Conservation (phyloP, 768 basidiomycete genomes). For the Leccinum aurantiacum region DNA sequence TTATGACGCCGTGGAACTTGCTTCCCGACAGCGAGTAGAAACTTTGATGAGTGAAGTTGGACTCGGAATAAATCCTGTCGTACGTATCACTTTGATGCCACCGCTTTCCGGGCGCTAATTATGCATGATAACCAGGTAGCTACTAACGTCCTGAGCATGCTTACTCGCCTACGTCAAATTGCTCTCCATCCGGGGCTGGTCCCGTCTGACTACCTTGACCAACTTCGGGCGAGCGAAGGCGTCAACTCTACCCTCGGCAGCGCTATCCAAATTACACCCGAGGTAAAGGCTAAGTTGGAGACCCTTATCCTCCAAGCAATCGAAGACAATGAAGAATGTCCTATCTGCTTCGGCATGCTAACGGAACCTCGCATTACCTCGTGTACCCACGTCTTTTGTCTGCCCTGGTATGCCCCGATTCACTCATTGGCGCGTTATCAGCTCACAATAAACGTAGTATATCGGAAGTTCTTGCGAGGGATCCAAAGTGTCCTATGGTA, state of each 20-base stretch:
- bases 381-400: constrained; percentile 73
- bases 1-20: constrained; percentile 67
- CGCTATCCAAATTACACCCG: constrained; percentile 47
- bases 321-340: constrained; percentile 83
- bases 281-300: constrained; percentile 58
- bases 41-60: constrained; percentile 45
- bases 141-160: constrained; percentile 72
- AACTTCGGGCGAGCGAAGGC: constrained; percentile 42
- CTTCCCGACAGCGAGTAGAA: constrained; percentile 64
- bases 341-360: constrained; percentile 64
- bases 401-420: constrained; percentile 52
- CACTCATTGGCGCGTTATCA: not conserved
- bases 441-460: constrained; percentile 45
- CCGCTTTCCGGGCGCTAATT: constrained; percentile 4
- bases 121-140: constrained; percentile 46
- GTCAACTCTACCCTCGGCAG: constrained; percentile 20
- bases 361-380: constrained; percentile 69
- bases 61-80: constrained; percentile 40
- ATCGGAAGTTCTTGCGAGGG: constrained; percentile 63
- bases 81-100: constrained; percentile 20
- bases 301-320: constrained; percentile 59
- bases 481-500: constrained; percentile 85
- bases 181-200: constrained; percentile 77
- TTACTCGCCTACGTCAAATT: constrained; percentile 85
- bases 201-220: constrained; percentile 67